phyloP scores from a whole-genome alignment of 495 filamentous ascomycete species.

The Penicillium macrosclerotiorum region DNA sequence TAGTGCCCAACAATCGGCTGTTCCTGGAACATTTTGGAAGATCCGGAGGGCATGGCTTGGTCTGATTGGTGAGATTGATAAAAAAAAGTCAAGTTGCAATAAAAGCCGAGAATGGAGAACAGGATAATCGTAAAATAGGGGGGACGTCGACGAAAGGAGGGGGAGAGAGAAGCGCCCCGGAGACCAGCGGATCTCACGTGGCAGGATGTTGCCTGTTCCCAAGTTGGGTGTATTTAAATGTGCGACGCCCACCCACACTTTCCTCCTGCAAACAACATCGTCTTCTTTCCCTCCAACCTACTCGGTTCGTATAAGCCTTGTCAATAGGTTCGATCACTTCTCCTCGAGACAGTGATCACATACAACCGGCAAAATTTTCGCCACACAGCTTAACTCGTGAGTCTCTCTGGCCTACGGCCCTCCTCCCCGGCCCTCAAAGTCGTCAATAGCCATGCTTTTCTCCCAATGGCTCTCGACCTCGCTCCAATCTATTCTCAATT shows the following conservation, averaged over 20 bases:
- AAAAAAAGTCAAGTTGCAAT: neutral
- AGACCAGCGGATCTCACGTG: constrained; percentile 18
- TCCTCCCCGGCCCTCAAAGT: neutral
- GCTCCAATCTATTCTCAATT: neutral
- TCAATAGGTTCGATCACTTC: constrained; percentile 43
- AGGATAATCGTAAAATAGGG: no score
- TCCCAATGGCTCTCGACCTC: neutral
- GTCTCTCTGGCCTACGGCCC: constrained; percentile 24
- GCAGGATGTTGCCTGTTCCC: neutral
- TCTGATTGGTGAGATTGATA: neutral
- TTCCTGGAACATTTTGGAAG: constrained; percentile 1
- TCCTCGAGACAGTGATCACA: constrained; percentile 40
- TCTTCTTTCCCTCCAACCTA: constrained; percentile 11
- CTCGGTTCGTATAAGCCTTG: constrained; percentile 37
- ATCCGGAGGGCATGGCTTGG: neutral
- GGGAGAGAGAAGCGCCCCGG: constrained; percentile 8
- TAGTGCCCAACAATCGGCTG: constrained; percentile 48
- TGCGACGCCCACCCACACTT: constrained; percentile 3
- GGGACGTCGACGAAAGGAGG: neutral
- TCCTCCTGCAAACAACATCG: constrained; percentile 2
- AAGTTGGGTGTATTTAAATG: constrained; percentile 12
- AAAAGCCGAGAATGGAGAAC: neutral
- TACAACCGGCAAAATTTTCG: constrained; percentile 51
- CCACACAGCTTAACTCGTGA: constrained; percentile 51
- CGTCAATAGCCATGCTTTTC: neutral